phyloP scores from a whole-genome alignment of 2,329 filamentous ascomycete genomes.

The Keithomyces neogunnii region DNA sequence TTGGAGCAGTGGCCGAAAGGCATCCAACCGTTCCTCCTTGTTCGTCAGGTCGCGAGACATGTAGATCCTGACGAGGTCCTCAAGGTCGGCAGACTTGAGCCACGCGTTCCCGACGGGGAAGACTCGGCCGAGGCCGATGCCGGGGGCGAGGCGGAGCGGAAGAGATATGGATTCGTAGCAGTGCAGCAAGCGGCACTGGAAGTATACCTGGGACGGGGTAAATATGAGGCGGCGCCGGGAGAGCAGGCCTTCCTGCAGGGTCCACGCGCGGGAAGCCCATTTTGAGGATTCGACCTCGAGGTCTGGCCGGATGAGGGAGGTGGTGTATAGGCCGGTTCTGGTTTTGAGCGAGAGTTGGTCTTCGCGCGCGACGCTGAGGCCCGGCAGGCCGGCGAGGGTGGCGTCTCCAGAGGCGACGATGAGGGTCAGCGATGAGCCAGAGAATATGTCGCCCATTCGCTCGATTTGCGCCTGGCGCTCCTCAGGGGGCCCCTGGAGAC shows the following conservation, averaged over 20 bases:
- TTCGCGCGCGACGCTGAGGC: slow-evolving; percentile 23
- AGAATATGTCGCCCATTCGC: slow-evolving; percentile 25
- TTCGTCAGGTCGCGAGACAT: slow-evolving; percentile 20
- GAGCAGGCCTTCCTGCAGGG: slow-evolving; percentile 28
- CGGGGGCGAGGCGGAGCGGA: slow-evolving; percentile 21
- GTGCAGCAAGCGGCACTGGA: slow-evolving; percentile 27
- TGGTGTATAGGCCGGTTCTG: slow-evolving; percentile 24
- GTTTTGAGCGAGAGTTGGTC: slow-evolving; percentile 26
- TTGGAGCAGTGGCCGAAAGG: slow-evolving; percentile 23
- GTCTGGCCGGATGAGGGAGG: slow-evolving; percentile 26
- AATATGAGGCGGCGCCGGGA: slow-evolving; percentile 27
- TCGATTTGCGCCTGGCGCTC: slow-evolving; percentile 20
- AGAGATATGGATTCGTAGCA: slow-evolving; percentile 28
- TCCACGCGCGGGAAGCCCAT: slow-evolving; percentile 27
- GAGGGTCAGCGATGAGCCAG: slow-evolving; percentile 24
- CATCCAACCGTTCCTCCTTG: slow-evolving; percentile 23
- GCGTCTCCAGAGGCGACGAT: slow-evolving; percentile 25
- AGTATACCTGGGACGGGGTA: slow-evolving; percentile 28
- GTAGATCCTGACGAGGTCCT: slow-evolving; percentile 21
- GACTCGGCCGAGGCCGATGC: slow-evolving; percentile 23
- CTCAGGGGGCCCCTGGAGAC: slow-evolving; percentile 19
- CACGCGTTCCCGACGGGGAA: slow-evolving; percentile 17
- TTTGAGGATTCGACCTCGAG: slow-evolving; percentile 24
- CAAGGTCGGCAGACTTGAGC: slow-evolving; percentile 15
- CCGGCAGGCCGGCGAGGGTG: slow-evolving; percentile 23